phyloP scores from a whole-genome alignment of 2,329 filamentous ascomycete species.

The Fusarium sacchari region DNA sequence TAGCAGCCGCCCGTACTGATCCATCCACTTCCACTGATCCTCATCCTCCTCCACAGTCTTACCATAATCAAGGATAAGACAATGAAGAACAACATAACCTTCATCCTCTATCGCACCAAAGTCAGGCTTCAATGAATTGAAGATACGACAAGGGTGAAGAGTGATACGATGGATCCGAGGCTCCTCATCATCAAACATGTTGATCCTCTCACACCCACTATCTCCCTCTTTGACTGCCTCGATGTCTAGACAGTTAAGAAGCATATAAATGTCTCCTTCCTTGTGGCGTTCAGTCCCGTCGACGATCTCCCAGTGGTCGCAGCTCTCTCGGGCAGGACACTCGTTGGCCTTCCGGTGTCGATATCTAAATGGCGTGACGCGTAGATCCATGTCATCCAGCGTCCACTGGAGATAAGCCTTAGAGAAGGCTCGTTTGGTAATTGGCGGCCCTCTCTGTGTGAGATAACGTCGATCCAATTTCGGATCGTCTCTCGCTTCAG shows the following conservation, averaged over 20 bases:
- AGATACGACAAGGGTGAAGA: background rate
- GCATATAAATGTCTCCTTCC: background rate
- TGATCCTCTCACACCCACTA: background rate
- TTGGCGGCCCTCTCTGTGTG: background rate
- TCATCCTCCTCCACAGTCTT: background rate
- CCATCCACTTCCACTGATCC: background rate
- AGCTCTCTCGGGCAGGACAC: background rate
- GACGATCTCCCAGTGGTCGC: background rate
- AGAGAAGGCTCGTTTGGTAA: background rate
- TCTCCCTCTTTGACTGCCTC: background rate
- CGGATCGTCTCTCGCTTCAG: background rate
- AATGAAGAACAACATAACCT: background rate
- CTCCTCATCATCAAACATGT: background rate
- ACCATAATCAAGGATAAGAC: background rate
- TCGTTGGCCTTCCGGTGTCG: background rate
- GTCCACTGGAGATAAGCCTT: background rate
- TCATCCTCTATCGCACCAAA: background rate
- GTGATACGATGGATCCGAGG: background rate
- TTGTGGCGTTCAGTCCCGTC: background rate
- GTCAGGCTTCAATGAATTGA: background rate
- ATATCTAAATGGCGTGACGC: background rate
- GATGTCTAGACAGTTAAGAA: accelerated
- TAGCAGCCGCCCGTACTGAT: background rate
- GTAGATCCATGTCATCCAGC: background rate
- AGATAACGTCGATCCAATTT: background rate